phyloP scores from a whole-genome alignment of 768 basidiomycete species.

The Leccinum incarnatum region DNA sequence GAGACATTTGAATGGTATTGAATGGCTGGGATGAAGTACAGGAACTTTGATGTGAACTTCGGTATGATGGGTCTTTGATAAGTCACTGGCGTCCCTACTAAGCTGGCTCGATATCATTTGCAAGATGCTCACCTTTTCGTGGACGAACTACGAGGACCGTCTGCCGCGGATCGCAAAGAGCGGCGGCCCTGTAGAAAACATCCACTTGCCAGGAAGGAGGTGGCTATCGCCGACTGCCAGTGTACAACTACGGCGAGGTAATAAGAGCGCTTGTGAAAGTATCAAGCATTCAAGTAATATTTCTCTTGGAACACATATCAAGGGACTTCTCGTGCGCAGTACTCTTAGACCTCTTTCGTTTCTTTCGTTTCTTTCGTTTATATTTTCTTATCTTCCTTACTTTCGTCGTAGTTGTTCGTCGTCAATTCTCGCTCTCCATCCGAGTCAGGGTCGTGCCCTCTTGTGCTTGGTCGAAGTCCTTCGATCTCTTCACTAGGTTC shows the following conservation, averaged over 20 bases:
- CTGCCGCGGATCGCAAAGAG: conserved; percentile 56
- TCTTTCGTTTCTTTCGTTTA: no score
- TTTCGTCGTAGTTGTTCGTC: no score
- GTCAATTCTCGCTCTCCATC: no score
- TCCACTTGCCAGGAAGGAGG: conserved; percentile 47
- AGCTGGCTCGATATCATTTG: not conserved
- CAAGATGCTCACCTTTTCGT: conserved; percentile 42
- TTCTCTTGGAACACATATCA: conserved; percentile 79
- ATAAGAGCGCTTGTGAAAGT: conserved; percentile 89
- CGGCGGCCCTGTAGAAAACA: conserved; percentile 54
- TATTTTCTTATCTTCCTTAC: no score
- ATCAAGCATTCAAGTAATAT: conserved; percentile 85
- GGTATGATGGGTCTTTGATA: conserved; percentile 59
- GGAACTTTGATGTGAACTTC: conserved; percentile 71
- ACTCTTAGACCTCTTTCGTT: no score
- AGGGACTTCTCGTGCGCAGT: not conserved
- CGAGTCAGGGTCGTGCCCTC: no score
- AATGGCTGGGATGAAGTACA: conserved; percentile 53
- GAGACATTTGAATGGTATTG: conserved; percentile 64
- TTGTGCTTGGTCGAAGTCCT: no score
- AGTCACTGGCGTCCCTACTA: conserved; percentile 55
- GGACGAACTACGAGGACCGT: conserved; percentile 64
- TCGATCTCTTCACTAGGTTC: no score
- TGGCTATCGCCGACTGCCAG: conserved; percentile 38
- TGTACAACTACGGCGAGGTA: conserved; percentile 81